These are phyloP conservation scores for Hypoxylon lenormandii DNA, from an alignment of 495 filamentous ascomycete species.

Conservation along the genomic window DNA sequence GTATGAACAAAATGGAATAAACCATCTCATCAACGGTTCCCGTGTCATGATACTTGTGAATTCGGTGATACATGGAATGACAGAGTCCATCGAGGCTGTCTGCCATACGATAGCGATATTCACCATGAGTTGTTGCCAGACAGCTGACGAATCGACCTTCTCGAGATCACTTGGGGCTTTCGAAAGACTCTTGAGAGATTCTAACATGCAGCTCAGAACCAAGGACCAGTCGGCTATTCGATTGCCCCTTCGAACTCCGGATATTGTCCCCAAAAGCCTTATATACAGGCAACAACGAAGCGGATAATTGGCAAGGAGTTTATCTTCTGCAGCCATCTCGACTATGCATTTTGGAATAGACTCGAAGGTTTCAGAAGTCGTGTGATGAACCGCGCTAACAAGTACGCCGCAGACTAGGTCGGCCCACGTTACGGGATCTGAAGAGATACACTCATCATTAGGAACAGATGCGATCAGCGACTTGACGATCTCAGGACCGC, in stretches of 20 bases:
- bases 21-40: conserved; percentile 72
- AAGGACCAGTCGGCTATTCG: conserved; percentile 78
- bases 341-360: conserved; percentile 71
- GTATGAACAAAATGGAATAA: conserved; percentile 85
- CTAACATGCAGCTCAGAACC: conserved; percentile 69
- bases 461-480: conserved; percentile 69
- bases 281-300: conserved; percentile 65
- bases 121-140: conserved; percentile 68
- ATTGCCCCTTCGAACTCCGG: conserved; percentile 79
- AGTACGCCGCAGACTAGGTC: conserved; percentile 79
- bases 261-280: conserved; percentile 73
- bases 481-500: conserved; percentile 74
- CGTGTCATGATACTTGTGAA: conserved; percentile 73
- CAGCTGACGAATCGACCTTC: conserved; percentile 56
- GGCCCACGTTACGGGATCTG: conserved; percentile 62
- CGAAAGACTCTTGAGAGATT: conserved; percentile 63
- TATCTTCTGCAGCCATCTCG: conserved; percentile 58
- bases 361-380: conserved; percentile 74
- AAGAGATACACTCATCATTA: conserved; percentile 60
- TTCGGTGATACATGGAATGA: conserved; percentile 73
- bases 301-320: conserved; percentile 49
- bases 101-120: conserved; percentile 77
- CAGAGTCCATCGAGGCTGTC: conserved; percentile 80
- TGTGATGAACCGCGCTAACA: conserved; percentile 83
- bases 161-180: conserved; percentile 52